A percentile compares a stretch with the other conserved stretches of the same genome.
Conservation (phyloP, 257 asterid species). For the Ligustrum vulgare region DNA sequence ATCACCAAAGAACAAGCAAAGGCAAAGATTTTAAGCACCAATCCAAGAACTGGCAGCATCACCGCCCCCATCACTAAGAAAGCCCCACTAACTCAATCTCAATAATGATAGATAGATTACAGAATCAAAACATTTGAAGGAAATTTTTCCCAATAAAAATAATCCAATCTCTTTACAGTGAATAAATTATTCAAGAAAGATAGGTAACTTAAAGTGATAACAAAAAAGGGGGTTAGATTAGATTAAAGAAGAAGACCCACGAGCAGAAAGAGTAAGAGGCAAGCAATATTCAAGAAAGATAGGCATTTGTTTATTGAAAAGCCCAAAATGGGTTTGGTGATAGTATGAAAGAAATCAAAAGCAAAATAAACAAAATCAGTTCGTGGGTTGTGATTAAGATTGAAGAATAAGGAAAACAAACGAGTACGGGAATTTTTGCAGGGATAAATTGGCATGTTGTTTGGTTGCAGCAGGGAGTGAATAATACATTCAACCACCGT, state of each 20-base stretch:
- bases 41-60: slow-evolving; percentile 47
- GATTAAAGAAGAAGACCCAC: slow-evolving; percentile 61
- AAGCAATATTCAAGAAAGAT: slow-evolving; percentile 47
- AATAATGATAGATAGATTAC: slow-evolving; percentile 10
- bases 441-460: slow-evolving; percentile 52
- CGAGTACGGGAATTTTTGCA: slow-evolving; percentile 23
- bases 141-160: background rate
- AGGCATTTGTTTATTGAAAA: slow-evolving; percentile 33
- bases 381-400: slow-evolving; percentile 26
- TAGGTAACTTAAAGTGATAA: slow-evolving; percentile 52
- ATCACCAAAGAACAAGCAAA: slow-evolving; percentile 49
- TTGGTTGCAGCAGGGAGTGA: slow-evolving; percentile 10
- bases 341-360: slow-evolving; percentile 36
- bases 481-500: slow-evolving; percentile 47
- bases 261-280: slow-evolving; percentile 62
- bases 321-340: slow-evolving; percentile 31
- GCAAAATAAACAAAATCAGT: slow-evolving; percentile 24
- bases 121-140: slow-evolving; percentile 28
- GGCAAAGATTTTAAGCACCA: slow-evolving; percentile 46
- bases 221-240: slow-evolving; percentile 30
- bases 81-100: slow-evolving; percentile 26
- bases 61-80: slow-evolving; percentile 42
- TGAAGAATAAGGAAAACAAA: slow-evolving; percentile 20
- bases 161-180: slow-evolving; percentile 23
- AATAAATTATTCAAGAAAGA: slow-evolving; percentile 17